These are phyloP conservation scores for Jatropha multifida DNA, from an alignment of 441 rosid species.

Conservation along the genomic window DNA sequence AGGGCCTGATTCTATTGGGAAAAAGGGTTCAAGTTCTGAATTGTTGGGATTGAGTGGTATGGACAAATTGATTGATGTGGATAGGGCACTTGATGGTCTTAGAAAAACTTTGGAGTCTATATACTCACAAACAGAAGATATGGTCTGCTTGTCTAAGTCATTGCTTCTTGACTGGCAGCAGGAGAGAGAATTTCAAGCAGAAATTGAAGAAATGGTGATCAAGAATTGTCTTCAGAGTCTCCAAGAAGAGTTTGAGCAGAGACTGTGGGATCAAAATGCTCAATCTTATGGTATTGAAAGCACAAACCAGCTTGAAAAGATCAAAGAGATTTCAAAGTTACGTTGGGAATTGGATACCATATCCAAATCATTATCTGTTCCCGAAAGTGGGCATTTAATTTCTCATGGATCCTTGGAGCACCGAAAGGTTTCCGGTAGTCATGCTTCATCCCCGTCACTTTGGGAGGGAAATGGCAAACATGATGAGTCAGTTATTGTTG, in stretches of 20 bases:
- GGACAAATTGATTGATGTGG: conserved; percentile 48
- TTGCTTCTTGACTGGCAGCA: conserved; percentile 48
- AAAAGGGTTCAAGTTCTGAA: conserved; percentile 31
- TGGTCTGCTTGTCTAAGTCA: conserved; percentile 37
- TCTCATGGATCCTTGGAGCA: conserved; percentile 63
- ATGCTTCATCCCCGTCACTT: conserved; percentile 36
- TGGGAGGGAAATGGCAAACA: conserved; percentile 70
- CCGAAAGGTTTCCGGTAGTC: conserved; percentile 56
- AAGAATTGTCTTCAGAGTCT: conserved; percentile 47
- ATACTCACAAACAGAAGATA: conserved; percentile 34
- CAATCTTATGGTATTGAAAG: conserved; percentile 33
- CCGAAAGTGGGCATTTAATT: conserved; percentile 52
- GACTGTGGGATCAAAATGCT: conserved; percentile 42
- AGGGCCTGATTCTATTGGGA: conserved; percentile 35
- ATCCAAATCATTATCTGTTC: conserved; percentile 45
- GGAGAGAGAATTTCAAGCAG: conserved; percentile 51
- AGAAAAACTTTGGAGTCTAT: conserved; percentile 45
- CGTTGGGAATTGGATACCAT: conserved; percentile 71
- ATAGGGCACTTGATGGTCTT: conserved; percentile 49
- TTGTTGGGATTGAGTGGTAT: conserved; percentile 45
- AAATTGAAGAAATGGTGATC: conserved; percentile 51
- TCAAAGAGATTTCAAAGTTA: conserved; percentile 62
- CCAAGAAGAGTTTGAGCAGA: conserved; percentile 60
- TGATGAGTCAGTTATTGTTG: conserved; percentile 43
- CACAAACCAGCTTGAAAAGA: conserved; percentile 41